These are phyloP conservation scores for Beauveria australis DNA, from an alignment of 2,329 filamentous ascomycete genomes.

Conservation along the genomic window DNA sequence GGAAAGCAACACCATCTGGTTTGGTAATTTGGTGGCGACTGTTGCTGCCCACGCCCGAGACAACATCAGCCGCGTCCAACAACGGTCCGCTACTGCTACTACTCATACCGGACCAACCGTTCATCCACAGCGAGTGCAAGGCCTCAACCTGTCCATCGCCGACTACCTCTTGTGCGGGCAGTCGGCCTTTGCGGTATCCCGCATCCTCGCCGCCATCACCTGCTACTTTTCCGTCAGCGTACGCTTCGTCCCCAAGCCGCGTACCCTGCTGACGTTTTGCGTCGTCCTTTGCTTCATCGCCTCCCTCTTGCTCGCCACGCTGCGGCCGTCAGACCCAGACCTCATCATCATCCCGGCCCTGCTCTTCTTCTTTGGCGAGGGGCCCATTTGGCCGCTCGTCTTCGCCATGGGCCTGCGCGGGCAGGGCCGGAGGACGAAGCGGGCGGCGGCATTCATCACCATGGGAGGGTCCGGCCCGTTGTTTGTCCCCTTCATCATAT, in stretches of 20 bases:
- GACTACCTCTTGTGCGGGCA: conserved; percentile 68
- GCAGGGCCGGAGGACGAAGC: conserved; percentile 71
- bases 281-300: conserved; percentile 53
- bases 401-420: conserved; percentile 73
- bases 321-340: conserved; percentile 38
- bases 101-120: background rate
- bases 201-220: conserved; percentile 58
- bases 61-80: conserved; percentile 14
- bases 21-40: conserved; percentile 41
- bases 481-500: conserved; percentile 67
- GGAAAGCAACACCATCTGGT: conserved; percentile 54
- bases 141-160: conserved; percentile 45
- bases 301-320: conserved; percentile 37
- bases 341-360: conserved; percentile 52
- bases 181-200: conserved; percentile 62
- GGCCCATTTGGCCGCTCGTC: conserved; percentile 74
- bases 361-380: conserved; percentile 72
- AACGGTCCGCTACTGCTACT: conserved; percentile 21
- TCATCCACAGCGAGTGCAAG: conserved; percentile 28
- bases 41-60: conserved; percentile 17
- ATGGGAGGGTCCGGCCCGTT: conserved; percentile 67
- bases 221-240: conserved; percentile 48
- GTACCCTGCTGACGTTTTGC: conserved; percentile 59
- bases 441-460: conserved; percentile 68
- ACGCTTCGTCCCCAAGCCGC: conserved; percentile 52